These are phyloP conservation scores for Mesotaenium endlicherianum DNA, from an alignment of 139 green algal species.

Conservation along the genomic window DNA sequence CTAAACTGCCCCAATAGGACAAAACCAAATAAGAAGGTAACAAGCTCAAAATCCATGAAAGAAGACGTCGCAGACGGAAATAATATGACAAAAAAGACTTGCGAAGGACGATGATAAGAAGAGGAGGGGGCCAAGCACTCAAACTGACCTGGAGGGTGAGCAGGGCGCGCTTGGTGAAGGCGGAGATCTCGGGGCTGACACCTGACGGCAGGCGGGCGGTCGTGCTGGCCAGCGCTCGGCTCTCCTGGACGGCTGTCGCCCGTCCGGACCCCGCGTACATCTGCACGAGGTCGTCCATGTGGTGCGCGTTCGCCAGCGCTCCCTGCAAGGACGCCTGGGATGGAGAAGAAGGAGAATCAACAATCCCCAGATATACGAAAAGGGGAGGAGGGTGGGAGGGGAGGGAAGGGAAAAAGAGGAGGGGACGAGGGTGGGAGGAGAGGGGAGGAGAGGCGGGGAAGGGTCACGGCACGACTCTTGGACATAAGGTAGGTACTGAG, in stretches of 20 bases:
- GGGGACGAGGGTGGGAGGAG: too few species aligned
- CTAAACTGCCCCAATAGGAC: too few species aligned
- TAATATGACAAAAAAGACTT: too few species aligned
- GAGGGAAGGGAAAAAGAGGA: too few species aligned
- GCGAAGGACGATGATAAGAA: too few species aligned
- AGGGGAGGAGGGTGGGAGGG: too few species aligned
- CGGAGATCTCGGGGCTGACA: background rate
- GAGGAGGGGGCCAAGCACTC: too few species aligned
- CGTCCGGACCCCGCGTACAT: background rate
- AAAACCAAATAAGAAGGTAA: background rate
- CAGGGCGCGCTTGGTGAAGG: background rate
- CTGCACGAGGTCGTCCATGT: background rate
- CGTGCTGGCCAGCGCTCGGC: background rate
- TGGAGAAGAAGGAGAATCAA: background rate
- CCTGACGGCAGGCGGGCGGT: background rate
- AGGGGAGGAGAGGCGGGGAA: too few species aligned
- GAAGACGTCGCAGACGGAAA: background rate
- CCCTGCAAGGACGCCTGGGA: background rate
- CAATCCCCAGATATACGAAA: too few species aligned
- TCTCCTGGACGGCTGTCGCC: background rate
- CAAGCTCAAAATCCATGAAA: background rate
- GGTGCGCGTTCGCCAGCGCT: background rate
- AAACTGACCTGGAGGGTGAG: slow-evolving; percentile 8
- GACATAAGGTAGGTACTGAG: too few species aligned
- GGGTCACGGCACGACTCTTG: too few species aligned